A percentile compares a stretch with the other conserved stretches of the same genome.
Evolutionary conservation across 1,284 basidiomycete species (phyloP).

Genomic region (Cryptococcus sp.): DNA sequence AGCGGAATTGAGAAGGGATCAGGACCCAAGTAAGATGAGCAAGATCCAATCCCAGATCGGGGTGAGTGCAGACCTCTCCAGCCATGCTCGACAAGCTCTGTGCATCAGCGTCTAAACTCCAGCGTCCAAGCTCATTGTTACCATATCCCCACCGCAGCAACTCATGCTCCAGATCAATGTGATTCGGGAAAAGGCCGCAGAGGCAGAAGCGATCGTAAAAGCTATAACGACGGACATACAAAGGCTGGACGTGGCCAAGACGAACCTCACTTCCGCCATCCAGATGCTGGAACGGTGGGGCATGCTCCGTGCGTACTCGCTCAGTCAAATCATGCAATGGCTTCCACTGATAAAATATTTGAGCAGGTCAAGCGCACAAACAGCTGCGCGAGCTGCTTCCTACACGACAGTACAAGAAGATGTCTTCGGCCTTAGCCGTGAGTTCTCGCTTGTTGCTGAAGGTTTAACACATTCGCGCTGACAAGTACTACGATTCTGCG

Average conservation of each 20-base stretch:
- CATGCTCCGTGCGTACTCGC: slow-evolving; percentile 75
- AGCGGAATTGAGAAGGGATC: slow-evolving; percentile 67
- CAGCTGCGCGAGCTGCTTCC: slow-evolving; percentile 77
- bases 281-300: slow-evolving; percentile 86
- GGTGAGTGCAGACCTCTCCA: slow-evolving; percentile 55
- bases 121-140: too few relatives aligned
- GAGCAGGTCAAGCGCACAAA: slow-evolving; percentile 73
- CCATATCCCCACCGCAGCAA: slow-evolving; percentile 61
- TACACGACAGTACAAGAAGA: slow-evolving; percentile 77
- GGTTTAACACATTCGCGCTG: slow-evolving; percentile 3
- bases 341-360: background rate
- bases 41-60: slow-evolving; percentile 90
- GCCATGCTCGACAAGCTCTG: background rate
- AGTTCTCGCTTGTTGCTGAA: slow-evolving; percentile 30
- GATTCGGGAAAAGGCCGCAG: slow-evolving; percentile 91
- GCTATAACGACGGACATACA: slow-evolving; percentile 97
- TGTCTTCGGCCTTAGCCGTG: slow-evolving; percentile 77
- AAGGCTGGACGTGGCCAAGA: slow-evolving; percentile 89
- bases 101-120: background rate
- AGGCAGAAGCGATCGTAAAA: slow-evolving; percentile 92
- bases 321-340: background rate
- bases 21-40: slow-evolving; percentile 81
- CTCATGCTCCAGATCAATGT: slow-evolving; percentile 89
- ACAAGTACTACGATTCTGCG: slow-evolving; percentile 1
- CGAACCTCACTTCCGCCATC: slow-evolving; percentile 86